phyloP scores from a whole-genome alignment of 139 green algal genomes.

The Chlamydomonas urium region DNA sequence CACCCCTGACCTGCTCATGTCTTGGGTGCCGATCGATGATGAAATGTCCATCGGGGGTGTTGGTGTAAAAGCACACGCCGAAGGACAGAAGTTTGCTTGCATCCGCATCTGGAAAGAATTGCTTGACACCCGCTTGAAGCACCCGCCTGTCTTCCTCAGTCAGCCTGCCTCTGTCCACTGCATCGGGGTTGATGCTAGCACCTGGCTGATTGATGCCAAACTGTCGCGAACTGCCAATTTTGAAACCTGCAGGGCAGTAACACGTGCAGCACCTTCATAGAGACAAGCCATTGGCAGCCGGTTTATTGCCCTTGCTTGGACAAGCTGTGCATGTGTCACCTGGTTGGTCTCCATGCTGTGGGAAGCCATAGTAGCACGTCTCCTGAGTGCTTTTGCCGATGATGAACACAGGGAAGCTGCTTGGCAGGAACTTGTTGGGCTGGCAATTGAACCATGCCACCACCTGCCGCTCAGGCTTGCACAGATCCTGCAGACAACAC shows the following conservation, averaged over 20 bases:
- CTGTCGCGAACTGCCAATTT: too few species aligned
- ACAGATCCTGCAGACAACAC: conserved; percentile 14
- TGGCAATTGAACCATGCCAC: conserved; percentile 7
- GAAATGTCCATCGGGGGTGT: conserved; percentile 74
- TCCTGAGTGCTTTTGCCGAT: not conserved
- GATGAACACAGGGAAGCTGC: conserved; percentile 10
- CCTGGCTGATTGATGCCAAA: too few species aligned
- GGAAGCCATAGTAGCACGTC: conserved; percentile 9
- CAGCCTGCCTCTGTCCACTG: too few species aligned
- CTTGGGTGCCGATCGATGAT: conserved; percentile 69
- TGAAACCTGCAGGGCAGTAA: too few species aligned
- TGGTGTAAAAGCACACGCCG: conserved; percentile 73
- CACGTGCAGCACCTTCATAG: too few species aligned
- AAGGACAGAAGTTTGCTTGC: conserved; percentile 26
- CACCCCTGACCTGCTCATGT: conserved; percentile 53
- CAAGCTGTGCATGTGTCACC: not conserved
- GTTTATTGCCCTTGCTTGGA: not conserved
- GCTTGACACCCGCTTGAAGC: not conserved
- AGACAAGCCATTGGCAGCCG: too few species aligned
- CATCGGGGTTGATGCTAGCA: too few species aligned
- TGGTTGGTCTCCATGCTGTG: conserved; percentile 2
- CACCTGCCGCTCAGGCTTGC: conserved; percentile 11
- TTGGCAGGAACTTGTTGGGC: not conserved
- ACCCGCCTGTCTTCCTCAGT: not conserved
- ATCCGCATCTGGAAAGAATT: conserved; percentile 1